Evolutionary conservation across 106 monocot genomes (phyloP), one percentile per base, ranked within the genome.

Genomic region (Dioscorea dumetorum): DNA sequence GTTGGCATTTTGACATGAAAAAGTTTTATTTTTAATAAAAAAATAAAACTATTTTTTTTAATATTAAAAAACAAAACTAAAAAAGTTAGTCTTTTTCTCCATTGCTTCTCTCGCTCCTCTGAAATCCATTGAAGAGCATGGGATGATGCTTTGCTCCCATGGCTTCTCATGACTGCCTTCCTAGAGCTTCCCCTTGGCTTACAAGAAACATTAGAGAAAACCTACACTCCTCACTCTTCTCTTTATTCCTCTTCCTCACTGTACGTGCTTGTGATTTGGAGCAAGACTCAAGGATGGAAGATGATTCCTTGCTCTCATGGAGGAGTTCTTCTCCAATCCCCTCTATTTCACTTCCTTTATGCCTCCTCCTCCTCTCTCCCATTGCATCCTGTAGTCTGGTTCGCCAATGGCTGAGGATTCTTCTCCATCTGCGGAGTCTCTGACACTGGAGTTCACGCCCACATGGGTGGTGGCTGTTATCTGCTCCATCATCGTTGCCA

Each of bases 401-500:
- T 41, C 41, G 41, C 41, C 41, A 19, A 54, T 16, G 19, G 19
- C 18, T 54, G 15, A 54, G 12, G 54, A 18, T 16, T 18, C 19
- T 5, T 16, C 53, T 53, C 14, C 53, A 16, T 13, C 13, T 3
- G 2, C 54, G 9, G 54, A 8, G 9, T 16, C 54, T 15, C 12
- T 13, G 54, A 54, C 54, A 1, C 74, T 83, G 34, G 67, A 70
- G 66, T 70, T 32, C 70, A 74, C 82, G 8, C 83, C 83, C 8
- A 83, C 78, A 51, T 75, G 83, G 78, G 52, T 83, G 2, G 79
- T 83, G 24, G 74, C 74, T 13, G 32, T 62, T 2, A 71, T 79
- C 15, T 83, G 83, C 62, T 21, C 75, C 24, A 41, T 75, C 54
- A 83, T 83, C 32, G 75, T 83, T 12, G 23, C 49, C 2, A 79